Evolutionary conservation across 306 rosid genomes (phyloP).

Genomic region (Vigna radiata): DNA sequence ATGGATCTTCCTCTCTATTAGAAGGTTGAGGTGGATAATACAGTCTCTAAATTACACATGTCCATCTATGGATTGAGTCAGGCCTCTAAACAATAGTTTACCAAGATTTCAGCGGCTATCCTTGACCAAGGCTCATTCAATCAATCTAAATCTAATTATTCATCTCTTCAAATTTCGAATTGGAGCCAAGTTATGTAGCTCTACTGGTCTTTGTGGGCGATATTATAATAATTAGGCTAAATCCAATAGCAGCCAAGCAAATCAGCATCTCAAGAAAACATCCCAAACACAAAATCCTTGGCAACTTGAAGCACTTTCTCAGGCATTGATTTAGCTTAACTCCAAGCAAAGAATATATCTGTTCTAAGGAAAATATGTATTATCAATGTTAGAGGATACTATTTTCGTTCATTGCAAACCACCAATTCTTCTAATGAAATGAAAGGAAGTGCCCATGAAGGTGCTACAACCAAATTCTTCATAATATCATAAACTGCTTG

Average conservation of each 20-base stretch:
- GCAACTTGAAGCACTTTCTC: background rate
- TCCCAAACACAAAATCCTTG: background rate
- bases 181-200: background rate
- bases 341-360: background rate
- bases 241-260: background rate
- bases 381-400: background rate
- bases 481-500: background rate
- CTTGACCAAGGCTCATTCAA: background rate
- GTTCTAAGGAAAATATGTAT: background rate
- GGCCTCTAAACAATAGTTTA: background rate
- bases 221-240: background rate
- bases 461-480: background rate
- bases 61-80: background rate
- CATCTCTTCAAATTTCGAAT: background rate
- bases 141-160: background rate
- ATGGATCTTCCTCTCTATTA: background rate
- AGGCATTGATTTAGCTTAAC: background rate
- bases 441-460: background rate
- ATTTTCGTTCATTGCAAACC: background rate
- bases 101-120: background rate
- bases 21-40: background rate
- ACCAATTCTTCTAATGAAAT: background rate
- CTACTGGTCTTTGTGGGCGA: background rate
- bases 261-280: background rate
- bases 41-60: background rate